phyloP scores from a whole-genome alignment of 768 basidiomycete genomes.

The Kwoniella shandongensis region DNA sequence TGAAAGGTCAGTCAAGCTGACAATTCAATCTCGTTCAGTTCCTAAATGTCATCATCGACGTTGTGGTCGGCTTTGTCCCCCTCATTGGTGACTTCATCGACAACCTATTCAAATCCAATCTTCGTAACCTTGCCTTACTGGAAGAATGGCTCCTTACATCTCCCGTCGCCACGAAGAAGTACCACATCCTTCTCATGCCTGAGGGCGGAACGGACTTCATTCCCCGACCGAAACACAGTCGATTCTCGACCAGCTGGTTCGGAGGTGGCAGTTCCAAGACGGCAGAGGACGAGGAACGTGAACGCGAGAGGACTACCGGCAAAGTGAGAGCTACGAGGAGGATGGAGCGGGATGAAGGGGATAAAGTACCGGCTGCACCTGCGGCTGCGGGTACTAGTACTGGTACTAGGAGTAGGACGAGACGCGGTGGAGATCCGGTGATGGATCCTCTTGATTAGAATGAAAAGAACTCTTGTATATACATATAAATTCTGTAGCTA shows the following conservation, averaged over 20 bases:
- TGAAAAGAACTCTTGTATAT: slow-evolving; percentile 1
- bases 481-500: slow-evolving; percentile 5
- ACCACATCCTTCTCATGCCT: slow-evolving; percentile 53
- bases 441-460: slow-evolving; percentile 21
- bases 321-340: slow-evolving; percentile 41
- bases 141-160: slow-evolving; percentile 45
- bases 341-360: slow-evolving; percentile 47
- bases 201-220: slow-evolving; percentile 37
- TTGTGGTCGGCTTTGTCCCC: slow-evolving; percentile 49
- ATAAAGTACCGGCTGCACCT: background rate
- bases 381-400: slow-evolving; percentile 7
- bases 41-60: slow-evolving; percentile 47
- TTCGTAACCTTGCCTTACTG: slow-evolving; percentile 43
- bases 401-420: slow-evolving; percentile 14
- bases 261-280: slow-evolving; percentile 16
- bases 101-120: slow-evolving; percentile 53
- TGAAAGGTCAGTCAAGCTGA: background rate
- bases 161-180: slow-evolving; percentile 21
- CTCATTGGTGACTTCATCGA: slow-evolving; percentile 52
- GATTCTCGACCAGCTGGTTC: slow-evolving; percentile 34
- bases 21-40: slow-evolving; percentile 18
- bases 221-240: slow-evolving; percentile 28
- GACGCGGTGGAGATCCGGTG: slow-evolving; percentile 13
- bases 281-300: slow-evolving; percentile 30
- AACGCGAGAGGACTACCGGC: slow-evolving; percentile 29